phyloP scores from a whole-genome alignment of 2,329 filamentous ascomycete genomes.

The Cordyceps tenuipes region DNA sequence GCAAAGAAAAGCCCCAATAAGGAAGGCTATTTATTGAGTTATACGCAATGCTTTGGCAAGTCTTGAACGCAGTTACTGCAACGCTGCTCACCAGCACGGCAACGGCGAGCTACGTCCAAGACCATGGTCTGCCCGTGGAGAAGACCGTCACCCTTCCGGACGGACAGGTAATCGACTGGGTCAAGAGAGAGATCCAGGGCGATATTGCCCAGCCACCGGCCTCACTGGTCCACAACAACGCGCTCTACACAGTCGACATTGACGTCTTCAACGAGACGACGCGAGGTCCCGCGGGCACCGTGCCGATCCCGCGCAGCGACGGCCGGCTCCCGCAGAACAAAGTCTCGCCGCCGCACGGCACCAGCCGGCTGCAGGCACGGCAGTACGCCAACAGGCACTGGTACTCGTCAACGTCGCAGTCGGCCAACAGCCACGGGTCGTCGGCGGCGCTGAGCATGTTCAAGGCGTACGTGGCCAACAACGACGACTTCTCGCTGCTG shows the following conservation, averaged over 20 bases:
- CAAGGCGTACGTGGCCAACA: conserved; percentile 7
- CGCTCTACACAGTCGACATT: neutral
- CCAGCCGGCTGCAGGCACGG: neutral
- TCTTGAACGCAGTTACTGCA: neutral
- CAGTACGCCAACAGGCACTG: conserved; percentile 11
- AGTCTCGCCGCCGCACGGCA: neutral
- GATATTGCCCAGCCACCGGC: conserved; percentile 6
- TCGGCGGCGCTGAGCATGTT: conserved; percentile 10
- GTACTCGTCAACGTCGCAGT: conserved; percentile 6
- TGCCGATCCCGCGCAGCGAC: conserved; percentile 12
- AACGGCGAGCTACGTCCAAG: conserved; percentile 4
- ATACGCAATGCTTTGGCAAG: neutral
- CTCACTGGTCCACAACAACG: neutral
- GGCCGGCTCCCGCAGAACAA: neutral
- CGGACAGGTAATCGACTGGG: conserved; percentile 14
- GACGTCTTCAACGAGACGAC: conserved; percentile 4
- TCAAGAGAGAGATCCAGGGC: conserved; percentile 10
- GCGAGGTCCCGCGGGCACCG: conserved; percentile 11
- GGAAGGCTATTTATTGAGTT: neutral
- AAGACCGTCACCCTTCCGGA: conserved; percentile 13
- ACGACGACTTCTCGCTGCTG: conserved; percentile 13
- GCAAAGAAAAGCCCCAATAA: neutral
- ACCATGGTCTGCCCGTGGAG: conserved; percentile 8
- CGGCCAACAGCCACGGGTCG: conserved; percentile 2
- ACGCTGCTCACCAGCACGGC: neutral